Evolutionary conservation across 371 early-diverging fungal genomes (phyloP).

Genomic region (Syncephalastrum monosporum): DNA sequence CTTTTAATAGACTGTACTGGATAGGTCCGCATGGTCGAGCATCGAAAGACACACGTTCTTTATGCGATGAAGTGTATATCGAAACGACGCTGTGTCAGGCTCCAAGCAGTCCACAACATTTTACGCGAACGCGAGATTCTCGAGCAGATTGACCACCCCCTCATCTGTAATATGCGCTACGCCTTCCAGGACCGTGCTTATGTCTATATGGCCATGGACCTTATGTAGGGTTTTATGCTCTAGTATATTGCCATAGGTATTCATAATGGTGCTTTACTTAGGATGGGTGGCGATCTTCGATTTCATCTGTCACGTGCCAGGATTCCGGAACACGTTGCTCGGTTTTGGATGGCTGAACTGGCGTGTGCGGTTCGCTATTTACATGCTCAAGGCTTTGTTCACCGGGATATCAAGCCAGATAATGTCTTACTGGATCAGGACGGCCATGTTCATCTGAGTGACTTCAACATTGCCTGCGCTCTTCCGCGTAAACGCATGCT

Average conservation of each 20-base stretch:
- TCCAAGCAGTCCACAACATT: constrained; percentile 66
- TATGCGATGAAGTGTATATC: constrained; percentile 80
- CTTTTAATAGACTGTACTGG: not conserved
- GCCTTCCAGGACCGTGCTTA: constrained; percentile 76
- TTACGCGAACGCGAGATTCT: constrained; percentile 73
- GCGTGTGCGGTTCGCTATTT: constrained; percentile 68
- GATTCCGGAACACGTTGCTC: constrained; percentile 61
- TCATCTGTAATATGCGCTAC: constrained; percentile 74
- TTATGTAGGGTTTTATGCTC: constrained; percentile 49
- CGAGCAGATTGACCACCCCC: constrained; percentile 69
- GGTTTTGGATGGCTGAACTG: constrained; percentile 73
- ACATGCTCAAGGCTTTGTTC: constrained; percentile 70
- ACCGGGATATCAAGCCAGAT: constrained; percentile 78
- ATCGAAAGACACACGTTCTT: constrained; percentile 46
- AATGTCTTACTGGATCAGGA: constrained; percentile 70
- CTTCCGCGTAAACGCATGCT: constrained; percentile 35
- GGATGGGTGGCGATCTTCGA: constrained; percentile 80
- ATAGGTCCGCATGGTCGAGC: constrained; percentile 69
- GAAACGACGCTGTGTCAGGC: constrained; percentile 66
- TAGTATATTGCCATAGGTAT: not conserved
- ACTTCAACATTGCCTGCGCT: constrained; percentile 72
- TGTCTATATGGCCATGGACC: constrained; percentile 80
- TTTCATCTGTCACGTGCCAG: constrained; percentile 63
- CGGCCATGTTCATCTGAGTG: constrained; percentile 70
- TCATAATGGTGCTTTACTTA: constrained; percentile 16